A percentile compares a stretch with the other conserved stretches of the same genome.
Evolutionary conservation across 176 grass and related monocot species (phyloP).

Genomic region (Poa pratensis): DNA sequence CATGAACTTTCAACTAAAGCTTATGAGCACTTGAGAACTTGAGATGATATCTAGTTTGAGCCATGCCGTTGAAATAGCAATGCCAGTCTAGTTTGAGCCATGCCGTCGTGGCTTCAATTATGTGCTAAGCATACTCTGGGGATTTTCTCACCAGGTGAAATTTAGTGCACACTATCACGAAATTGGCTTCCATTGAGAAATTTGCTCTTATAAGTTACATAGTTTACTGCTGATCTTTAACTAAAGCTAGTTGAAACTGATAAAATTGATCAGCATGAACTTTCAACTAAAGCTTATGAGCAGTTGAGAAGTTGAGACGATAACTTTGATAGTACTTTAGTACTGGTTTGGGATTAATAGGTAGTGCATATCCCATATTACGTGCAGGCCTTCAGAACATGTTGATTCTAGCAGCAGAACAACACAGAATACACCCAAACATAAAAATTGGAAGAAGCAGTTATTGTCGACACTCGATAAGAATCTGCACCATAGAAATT

Average conservation of each 20-base stretch:
- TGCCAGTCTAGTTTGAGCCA: neutral
- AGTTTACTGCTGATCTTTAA: neutral
- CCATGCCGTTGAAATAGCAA: neutral
- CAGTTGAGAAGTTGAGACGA: neutral
- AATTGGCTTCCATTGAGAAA: neutral
- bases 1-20: no score
- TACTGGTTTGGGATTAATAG: neutral
- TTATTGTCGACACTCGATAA: neutral
- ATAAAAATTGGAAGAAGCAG: neutral
- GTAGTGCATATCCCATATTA: neutral
- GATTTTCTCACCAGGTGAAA: neutral
- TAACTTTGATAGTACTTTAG: neutral
- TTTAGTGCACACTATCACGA: neutral
- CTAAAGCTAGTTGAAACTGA: neutral
- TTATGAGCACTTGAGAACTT: no score
- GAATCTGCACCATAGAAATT: neutral
- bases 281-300: slow-evolving; percentile 16
- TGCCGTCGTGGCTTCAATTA: neutral
- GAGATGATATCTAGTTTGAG: no score
- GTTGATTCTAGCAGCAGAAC: neutral
- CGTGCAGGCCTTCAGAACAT: neutral
- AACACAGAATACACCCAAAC: neutral
- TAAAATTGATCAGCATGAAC: neutral
- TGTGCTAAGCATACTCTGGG: neutral
- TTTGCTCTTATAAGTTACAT: neutral